phyloP scores from a whole-genome alignment of 306 rosid genomes.

The Alnus glutinosa region DNA sequence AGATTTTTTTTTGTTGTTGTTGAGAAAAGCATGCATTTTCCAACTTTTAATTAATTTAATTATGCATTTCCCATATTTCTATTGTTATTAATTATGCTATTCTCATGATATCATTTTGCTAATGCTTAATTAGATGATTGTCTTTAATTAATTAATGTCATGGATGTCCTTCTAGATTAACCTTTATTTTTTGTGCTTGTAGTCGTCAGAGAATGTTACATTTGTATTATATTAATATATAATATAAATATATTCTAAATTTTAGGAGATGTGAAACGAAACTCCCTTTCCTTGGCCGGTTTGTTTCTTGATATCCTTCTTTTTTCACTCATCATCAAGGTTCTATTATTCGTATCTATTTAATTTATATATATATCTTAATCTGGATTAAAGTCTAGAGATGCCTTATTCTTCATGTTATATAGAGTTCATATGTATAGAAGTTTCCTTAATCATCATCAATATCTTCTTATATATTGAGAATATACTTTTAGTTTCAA shows the following conservation, averaged over 20 bases:
- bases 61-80: background rate
- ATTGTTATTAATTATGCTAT: background rate
- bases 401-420: no score
- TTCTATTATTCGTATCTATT: background rate
- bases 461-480: no score
- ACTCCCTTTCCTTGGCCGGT: background rate
- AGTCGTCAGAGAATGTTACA: background rate
- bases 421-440: no score
- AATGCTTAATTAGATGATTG: background rate
- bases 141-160: background rate
- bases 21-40: background rate
- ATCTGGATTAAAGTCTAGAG: no score
- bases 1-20: no score
- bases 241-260: background rate
- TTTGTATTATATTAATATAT: background rate
- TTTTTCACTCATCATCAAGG: background rate
- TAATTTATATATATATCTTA: background rate
- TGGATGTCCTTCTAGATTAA: background rate
- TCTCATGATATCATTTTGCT: background rate
- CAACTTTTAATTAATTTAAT: background rate
- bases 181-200: background rate
- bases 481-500: no score
- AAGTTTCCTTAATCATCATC: no score
- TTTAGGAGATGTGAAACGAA: background rate
- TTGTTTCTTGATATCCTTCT: background rate